Evolutionary conservation across 2,329 filamentous ascomycete species (phyloP).

Genomic region (Metarhizium guizhouense): DNA sequence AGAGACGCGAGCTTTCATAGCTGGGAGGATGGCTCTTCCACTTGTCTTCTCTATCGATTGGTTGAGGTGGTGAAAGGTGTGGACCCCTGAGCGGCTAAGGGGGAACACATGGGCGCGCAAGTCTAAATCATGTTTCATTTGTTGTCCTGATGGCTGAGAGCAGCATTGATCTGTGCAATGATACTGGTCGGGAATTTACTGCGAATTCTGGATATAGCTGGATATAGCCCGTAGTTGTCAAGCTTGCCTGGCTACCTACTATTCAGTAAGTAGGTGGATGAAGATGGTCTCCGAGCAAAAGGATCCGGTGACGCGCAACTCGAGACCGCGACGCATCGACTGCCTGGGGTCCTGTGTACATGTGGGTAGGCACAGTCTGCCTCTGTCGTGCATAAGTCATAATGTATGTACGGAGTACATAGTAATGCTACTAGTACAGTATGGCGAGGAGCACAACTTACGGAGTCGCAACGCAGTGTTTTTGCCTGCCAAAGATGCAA

Average conservation of each 20-base stretch:
- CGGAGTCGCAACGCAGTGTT: neutral
- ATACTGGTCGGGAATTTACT: neutral
- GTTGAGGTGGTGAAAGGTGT: neutral
- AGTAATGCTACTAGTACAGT: too few species aligned
- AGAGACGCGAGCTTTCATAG: neutral
- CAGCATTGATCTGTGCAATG: neutral
- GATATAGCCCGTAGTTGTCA: too few species aligned
- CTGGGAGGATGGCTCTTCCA: neutral
- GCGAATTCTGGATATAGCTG: neutral
- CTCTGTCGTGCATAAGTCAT: neutral
- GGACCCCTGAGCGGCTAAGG: neutral
- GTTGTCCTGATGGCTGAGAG: neutral
- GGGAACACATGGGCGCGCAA: constrained; percentile 6
- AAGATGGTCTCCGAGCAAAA: neutral
- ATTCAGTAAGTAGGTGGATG: too few species aligned
- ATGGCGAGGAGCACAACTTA: too few species aligned
- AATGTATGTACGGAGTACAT: neutral
- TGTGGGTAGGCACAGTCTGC: neutral
- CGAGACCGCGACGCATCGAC: neutral
- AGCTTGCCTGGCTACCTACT: too few species aligned
- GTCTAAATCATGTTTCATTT: neutral
- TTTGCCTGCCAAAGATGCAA: neutral
- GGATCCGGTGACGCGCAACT: neutral
- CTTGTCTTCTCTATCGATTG: constrained; percentile 14
- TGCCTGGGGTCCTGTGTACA: neutral